These are phyloP conservation scores for Colletotrichum tanaceti DNA, from an alignment of 2,329 filamentous ascomycete species.

Conservation along the genomic window DNA sequence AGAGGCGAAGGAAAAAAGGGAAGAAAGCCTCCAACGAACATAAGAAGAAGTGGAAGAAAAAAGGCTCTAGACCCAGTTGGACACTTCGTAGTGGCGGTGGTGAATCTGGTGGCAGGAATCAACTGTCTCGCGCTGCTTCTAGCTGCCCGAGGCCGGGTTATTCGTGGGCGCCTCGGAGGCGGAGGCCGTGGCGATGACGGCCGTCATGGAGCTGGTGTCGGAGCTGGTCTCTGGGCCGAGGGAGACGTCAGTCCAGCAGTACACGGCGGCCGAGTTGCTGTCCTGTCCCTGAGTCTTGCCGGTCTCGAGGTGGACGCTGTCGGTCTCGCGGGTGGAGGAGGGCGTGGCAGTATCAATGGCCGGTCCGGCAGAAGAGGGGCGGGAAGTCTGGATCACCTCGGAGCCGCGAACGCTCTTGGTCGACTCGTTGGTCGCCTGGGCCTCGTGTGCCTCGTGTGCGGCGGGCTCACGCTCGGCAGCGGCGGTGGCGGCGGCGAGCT, in stretches of 20 bases:
- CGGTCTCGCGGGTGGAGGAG: not conserved
- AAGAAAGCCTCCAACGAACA: too few relatives aligned
- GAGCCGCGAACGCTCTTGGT: not conserved
- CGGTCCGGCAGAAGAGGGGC: not conserved
- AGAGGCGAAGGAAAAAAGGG: too few relatives aligned
- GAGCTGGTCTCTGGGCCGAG: not conserved
- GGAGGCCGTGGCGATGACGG: constrained; percentile 3
- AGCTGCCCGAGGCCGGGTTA: not conserved
- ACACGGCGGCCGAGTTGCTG: not conserved
- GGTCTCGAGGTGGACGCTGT: not conserved
- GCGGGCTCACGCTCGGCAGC: not conserved
- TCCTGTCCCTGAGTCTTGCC: not conserved
- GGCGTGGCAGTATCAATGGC: not conserved
- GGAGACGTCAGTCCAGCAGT: constrained; percentile 14
- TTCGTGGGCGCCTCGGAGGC: not conserved
- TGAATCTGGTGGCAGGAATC: too few relatives aligned
- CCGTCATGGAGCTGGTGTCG: constrained; percentile 19
- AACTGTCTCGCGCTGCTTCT: not conserved
- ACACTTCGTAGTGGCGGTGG: too few relatives aligned
- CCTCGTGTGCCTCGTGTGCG: not conserved
- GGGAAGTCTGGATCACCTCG: not conserved
- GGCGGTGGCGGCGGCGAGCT: constrained; percentile 12
- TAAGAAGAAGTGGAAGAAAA: too few relatives aligned
- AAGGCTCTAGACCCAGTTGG: too few relatives aligned
- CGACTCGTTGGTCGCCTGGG: not conserved